phyloP scores from a whole-genome alignment of 2,329 filamentous ascomycete genomes.

The Mycogone perniciosa region DNA sequence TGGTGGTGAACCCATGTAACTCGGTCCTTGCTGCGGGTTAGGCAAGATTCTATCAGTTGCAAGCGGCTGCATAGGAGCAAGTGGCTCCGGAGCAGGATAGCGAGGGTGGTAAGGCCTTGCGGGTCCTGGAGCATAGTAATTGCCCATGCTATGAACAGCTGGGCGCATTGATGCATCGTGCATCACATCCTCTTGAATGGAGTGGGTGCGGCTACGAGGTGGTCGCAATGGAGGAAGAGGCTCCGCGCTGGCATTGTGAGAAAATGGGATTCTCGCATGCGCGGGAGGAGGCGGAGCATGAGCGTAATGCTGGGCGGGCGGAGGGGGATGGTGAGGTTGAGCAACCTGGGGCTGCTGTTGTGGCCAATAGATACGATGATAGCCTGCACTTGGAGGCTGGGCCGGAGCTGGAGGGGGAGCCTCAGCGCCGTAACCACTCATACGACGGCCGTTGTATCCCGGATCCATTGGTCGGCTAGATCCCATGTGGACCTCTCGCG shows the following conservation, averaged over 20 bases:
- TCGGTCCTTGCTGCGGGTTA: conserved; percentile 26
- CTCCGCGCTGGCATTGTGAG: conserved; percentile 29
- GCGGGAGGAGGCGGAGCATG: conserved; percentile 19
- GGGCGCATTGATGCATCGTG: conserved; percentile 28
- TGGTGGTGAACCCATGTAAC: conserved; percentile 31
- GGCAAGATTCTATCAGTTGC: conserved; percentile 29
- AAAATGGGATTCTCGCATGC: conserved; percentile 29
- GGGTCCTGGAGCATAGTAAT: conserved; percentile 28
- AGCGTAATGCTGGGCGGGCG: conserved; percentile 21
- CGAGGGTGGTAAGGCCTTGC: conserved; percentile 26
- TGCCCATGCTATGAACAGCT: conserved; percentile 19
- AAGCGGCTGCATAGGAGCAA: conserved; percentile 25
- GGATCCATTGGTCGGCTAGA: conserved; percentile 27
- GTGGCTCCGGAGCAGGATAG: conserved; percentile 26
- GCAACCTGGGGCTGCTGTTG: conserved; percentile 22
- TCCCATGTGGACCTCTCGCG: conserved; percentile 24
- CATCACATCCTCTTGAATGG: conserved; percentile 27
- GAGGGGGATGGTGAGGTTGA: conserved; percentile 12
- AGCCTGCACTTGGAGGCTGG: conserved; percentile 14
- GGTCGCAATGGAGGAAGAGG: conserved; percentile 34
- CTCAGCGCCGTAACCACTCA: conserved; percentile 27
- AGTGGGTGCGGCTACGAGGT: conserved; percentile 29
- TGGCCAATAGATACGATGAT: conserved; percentile 29
- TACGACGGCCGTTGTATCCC: conserved; percentile 25
- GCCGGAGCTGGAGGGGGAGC: conserved; percentile 12